phyloP scores from a whole-genome alignment of 371 early-diverging fungal species.

The Mortierella sp. region DNA sequence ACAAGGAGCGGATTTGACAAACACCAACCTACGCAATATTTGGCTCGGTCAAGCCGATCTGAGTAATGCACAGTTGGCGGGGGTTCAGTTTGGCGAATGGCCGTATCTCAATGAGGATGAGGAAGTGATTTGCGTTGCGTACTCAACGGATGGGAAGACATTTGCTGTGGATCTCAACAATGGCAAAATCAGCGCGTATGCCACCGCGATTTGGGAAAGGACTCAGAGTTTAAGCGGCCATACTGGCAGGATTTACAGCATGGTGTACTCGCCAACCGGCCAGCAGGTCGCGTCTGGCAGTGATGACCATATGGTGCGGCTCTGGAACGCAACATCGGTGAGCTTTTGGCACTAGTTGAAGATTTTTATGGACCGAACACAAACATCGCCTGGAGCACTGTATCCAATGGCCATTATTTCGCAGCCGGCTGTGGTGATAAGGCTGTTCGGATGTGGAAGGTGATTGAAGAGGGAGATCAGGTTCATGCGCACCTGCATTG shows the following conservation, averaged over 20 bases:
- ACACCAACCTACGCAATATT: neutral
- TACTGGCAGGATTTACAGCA: neutral
- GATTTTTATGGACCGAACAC: neutral
- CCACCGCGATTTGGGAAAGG: conserved; percentile 5
- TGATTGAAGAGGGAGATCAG: too few species aligned
- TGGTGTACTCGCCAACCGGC: conserved; percentile 3
- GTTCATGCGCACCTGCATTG: too few species aligned
- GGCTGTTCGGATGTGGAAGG: conserved; percentile 4
- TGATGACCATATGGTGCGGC: conserved; percentile 4
- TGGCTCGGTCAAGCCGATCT: conserved; percentile 6
- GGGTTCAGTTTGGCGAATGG: conserved; percentile 2
- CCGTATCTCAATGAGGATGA: neutral
- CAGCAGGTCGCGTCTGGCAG: conserved; percentile 3
- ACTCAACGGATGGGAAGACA: conserved; percentile 10
- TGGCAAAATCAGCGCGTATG: conserved; percentile 6
- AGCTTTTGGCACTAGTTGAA: too few species aligned
- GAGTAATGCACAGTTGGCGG: conserved; percentile 1
- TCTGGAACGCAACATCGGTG: conserved; percentile 6
- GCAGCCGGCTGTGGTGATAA: neutral
- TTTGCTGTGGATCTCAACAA: neutral
- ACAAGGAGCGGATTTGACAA: conserved; percentile 6
- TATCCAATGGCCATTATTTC: conserved; percentile 1
- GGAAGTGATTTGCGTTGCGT: neutral
- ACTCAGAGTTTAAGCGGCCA: neutral
- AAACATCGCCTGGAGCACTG: neutral